Evolutionary conservation across 108 stramenopile species (phyloP).

Genomic region (Hondaea fermentalgiana): DNA sequence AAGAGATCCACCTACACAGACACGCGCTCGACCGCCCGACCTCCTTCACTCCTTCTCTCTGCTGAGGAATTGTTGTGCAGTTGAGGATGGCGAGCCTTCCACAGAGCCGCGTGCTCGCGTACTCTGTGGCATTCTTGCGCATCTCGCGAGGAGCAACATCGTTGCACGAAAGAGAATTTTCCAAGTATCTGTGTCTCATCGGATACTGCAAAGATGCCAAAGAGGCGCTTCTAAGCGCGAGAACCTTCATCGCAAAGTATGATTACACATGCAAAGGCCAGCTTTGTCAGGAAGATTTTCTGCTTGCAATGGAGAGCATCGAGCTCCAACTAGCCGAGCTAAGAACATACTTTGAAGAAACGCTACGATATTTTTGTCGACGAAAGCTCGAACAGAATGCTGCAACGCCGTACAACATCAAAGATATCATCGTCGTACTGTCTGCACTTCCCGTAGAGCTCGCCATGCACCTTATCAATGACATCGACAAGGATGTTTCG

Average conservation of each 20-base stretch:
- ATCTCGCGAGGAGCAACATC: not conserved
- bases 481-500: not conserved
- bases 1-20: too few species aligned
- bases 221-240: not conserved
- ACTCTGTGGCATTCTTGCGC: not conserved
- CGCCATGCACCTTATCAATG: not conserved
- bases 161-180: not conserved
- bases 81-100: not conserved
- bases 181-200: not conserved
- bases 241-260: not conserved
- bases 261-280: not conserved
- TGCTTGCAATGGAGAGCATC: not conserved
- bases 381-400: not conserved
- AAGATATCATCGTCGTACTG: not conserved
- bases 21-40: too few species aligned
- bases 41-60: too few species aligned
- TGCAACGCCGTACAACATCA: not conserved
- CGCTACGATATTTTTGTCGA: not conserved
- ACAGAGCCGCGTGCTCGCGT: not conserved
- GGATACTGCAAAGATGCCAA: not conserved
- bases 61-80: too few species aligned
- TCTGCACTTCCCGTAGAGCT: not conserved
- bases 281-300: not conserved
- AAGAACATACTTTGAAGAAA: not conserved
- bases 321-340: not conserved